Evolutionary conservation across 1,284 basidiomycete species (phyloP), one percentile per base, ranked within the genome.

Genomic region (Cryptococcus sp.): DNA sequence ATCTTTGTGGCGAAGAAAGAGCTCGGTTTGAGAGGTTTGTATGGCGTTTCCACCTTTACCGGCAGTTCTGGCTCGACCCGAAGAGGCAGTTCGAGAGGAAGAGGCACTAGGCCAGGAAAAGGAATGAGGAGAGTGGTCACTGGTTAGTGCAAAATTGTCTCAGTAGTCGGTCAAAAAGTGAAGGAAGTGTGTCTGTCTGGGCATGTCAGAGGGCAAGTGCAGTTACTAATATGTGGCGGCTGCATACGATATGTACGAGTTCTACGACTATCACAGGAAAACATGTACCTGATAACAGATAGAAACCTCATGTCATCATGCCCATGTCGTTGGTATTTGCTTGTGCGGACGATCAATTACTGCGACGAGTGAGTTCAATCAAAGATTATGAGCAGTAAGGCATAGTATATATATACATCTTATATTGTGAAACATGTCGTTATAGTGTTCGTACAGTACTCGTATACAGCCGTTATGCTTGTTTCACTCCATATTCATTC

Each of bases 21-120:
- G 5, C 26, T 63, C 17, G 58, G 61, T 13, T 25, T 59, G 29
- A 57, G 57, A 39, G 61, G 54, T 22, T 39, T 57, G 46, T 39
- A n/a, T 5, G 34, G 23, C 41, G 45, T 20, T 4, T 15, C 29
- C 13, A 13, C 29, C 29, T 13, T 7, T 5, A 2, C 29, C 13
- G 29, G 29, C 29, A 34, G 29, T 34, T 34, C 29, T 2, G 29
- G 29, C 29, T 34, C 10, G 25, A 20, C n/a, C 6, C 40, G 46
- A 16, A 55, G 29, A 44, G 29, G 50, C 22, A 50, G 60, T 52
- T 38, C 29, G 17, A 44, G 25, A 19, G 48, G 46, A 25, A 13
- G 46, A 22, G 20, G 53, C 6, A 19, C 5, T 13, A 23, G 17
- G 43, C 5, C 37, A 8, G 47, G 16, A n/a, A 54, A 52, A 40